Percentiles rank a stretch among this genome's conserved stretches.
Evolutionary conservation across 345 rosid species (phyloP).

Genomic region (sweet orange (Citrus sinensis)): DNA sequence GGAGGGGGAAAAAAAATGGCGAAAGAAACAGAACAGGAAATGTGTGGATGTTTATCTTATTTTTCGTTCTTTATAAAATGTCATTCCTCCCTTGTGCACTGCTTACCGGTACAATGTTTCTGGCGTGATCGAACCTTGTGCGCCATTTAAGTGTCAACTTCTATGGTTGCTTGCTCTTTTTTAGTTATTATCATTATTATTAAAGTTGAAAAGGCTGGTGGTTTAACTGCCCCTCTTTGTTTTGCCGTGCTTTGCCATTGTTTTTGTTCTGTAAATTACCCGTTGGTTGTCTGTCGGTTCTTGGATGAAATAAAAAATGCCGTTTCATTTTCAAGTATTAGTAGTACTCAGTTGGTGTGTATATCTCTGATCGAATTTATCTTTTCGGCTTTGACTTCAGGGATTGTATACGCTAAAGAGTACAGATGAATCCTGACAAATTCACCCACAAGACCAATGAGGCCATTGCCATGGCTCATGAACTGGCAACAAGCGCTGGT

Average conservation of each 20-base stretch:
- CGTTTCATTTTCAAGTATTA: neutral
- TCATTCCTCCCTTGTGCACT: no score
- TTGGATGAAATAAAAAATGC: no score
- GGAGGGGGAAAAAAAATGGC: neutral
- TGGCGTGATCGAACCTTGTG: neutral
- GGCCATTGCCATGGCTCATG: slow-evolving; percentile 64
- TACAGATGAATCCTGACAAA: slow-evolving; percentile 78
- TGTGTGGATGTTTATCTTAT: neutral
- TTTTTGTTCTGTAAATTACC: neutral
- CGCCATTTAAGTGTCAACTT: neutral
- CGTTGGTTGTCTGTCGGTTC: neutral
- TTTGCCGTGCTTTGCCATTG: neutral
- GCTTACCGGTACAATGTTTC: no score
- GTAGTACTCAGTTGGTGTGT: no score
- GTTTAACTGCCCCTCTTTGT: neutral
- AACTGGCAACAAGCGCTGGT: slow-evolving; percentile 53
- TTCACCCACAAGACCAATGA: slow-evolving; percentile 92
- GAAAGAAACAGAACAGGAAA: neutral
- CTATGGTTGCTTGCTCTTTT: neutral
- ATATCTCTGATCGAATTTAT: neutral
- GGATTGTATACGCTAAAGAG: neutral
- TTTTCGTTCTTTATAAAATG: no score
- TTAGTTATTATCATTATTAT: neutral
- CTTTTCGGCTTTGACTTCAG: neutral
- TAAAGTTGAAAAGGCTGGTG: neutral